phyloP scores from a whole-genome alignment of 108 stramenopile species.

The Cyclotella choctawhatcheeana region DNA sequence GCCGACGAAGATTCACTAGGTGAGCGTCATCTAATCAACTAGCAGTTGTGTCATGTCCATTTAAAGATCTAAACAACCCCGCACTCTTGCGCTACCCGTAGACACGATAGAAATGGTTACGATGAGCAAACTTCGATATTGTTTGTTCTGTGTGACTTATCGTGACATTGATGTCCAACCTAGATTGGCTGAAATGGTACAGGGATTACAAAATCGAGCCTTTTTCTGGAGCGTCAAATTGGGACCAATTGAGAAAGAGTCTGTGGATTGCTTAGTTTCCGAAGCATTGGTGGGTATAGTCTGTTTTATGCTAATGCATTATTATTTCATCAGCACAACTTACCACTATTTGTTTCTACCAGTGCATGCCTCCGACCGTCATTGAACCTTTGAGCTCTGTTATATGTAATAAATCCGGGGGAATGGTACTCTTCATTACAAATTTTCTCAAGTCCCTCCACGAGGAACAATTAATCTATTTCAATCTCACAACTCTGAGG shows the following conservation, averaged over 20 bases:
- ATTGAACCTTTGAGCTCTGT: constrained; percentile 8
- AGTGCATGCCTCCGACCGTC: constrained; percentile 14
- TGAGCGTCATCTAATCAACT: not conserved
- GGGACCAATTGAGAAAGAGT: constrained; percentile 16
- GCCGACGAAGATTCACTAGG: not conserved
- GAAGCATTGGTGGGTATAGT: constrained; percentile 15
- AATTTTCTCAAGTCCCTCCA: constrained; percentile 30
- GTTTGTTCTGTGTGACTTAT: constrained; percentile 24
- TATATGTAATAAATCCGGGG: constrained; percentile 29
- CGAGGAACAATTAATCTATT: constrained; percentile 29
- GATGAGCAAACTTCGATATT: constrained; percentile 11
- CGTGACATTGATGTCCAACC: constrained; percentile 17
- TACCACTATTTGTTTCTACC: not conserved
- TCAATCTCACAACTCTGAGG: not conserved
- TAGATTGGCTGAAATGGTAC: constrained; percentile 10
- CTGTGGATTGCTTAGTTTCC: constrained; percentile 21
- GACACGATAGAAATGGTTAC: constrained; percentile 23
- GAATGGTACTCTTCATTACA: constrained; percentile 18
- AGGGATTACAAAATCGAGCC: constrained; percentile 10
- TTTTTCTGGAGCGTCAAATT: constrained; percentile 3
- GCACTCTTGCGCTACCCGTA: too few species aligned
- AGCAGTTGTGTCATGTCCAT: not conserved
- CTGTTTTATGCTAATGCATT: too few species aligned
- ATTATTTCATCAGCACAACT: not conserved
- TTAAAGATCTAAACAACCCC: too few species aligned